These are phyloP conservation scores for Novymonas esmeraldas DNA, from an alignment of 208 protist genomes.

Conservation along the genomic window DNA sequence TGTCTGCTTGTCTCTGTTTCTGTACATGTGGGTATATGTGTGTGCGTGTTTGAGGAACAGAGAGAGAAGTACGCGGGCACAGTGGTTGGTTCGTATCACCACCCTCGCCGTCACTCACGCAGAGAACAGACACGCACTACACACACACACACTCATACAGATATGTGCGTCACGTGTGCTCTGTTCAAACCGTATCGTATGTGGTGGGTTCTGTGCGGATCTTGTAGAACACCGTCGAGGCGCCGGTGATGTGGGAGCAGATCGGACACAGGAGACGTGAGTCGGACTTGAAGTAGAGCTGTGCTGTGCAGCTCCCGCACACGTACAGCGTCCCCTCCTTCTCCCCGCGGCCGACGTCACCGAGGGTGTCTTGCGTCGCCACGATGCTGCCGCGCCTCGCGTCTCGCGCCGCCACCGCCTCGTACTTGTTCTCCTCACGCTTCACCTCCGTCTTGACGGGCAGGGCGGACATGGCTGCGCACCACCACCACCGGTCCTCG, in stretches of 20 bases:
- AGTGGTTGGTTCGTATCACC: no score
- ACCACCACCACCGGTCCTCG: no score
- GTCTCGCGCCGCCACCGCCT: slow-evolving; percentile 34
- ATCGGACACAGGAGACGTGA: slow-evolving; percentile 74
- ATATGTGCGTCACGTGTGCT: neutral
- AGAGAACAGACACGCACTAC: neutral
- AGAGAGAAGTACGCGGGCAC: no score
- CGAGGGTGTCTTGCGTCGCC: slow-evolving; percentile 11
- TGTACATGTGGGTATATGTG: no score
- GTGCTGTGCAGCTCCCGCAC: slow-evolving; percentile 81
- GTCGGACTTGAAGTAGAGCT: slow-evolving; percentile 53
- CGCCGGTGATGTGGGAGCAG: slow-evolving; percentile 81
- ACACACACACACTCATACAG: neutral
- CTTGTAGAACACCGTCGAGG: slow-evolving; percentile 91
- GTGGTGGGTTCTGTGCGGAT: slow-evolving; percentile 79
- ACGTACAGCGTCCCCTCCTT: slow-evolving; percentile 69
- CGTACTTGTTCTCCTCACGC: slow-evolving; percentile 23
- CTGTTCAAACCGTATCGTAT: slow-evolving; percentile 89
- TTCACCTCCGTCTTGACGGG: slow-evolving; percentile 35
- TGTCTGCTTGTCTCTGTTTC: no score
- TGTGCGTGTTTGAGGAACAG: no score
- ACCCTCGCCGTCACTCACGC: no score
- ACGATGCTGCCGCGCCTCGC: slow-evolving; percentile 19
- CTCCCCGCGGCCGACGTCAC: slow-evolving; percentile 11
- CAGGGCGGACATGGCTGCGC: slow-evolving; percentile 11